Base-by-base conservation (phyloP, 495 filamentous ascomycete genomes). In the Aspergillus baeticus region DNA sequence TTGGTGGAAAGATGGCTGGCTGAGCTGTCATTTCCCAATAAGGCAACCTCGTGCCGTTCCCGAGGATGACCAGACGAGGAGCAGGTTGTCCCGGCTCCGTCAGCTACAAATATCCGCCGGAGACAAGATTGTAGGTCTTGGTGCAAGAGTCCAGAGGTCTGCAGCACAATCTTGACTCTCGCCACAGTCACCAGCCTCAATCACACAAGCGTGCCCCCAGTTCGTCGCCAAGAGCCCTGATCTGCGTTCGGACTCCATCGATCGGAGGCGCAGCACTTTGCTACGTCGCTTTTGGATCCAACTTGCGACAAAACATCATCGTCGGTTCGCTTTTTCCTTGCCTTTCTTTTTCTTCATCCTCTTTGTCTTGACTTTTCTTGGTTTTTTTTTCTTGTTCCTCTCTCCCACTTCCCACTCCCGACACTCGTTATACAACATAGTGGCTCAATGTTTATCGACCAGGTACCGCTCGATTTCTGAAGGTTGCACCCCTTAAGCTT, bases 191-290 rank as follows among this genome's bases (percentile, higher is more conserved):
- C 39, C 52, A 47, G 39, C 41, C 52, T 47, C 41, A 46, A 35
- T 38, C 31, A 49, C 17, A 31, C 14, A 49, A 50, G 47, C 22
- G 20, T 14, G 17, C 18, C 45, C 7, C 13, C 18, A 34, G 49
- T 52, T 33, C 15, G 36, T 26, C 37, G 49, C 49, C 49, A 52
- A 52, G 49, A 23, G 21, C 11, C 20, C 36, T 5, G 49, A 52
- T 52, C 49, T 52, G 49, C 49, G 41, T 21, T 5, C 17, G 20
- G 49, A 17, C 49, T 41, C 49, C 49, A 52, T 52, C 36, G 48
- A 58, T 58, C 55, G 42, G 55, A 57, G 55, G 55, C 55, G 55
- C 55, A 58, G 55, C 55, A 57, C 41, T 13, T 47, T 41, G 8
- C 34, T 14, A 37, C 38, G 35, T 31, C 26, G 22, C 21, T 50